Conservation (phyloP, 2,329 filamentous ascomycete species). For the Penicillium rolfsii region DNA sequence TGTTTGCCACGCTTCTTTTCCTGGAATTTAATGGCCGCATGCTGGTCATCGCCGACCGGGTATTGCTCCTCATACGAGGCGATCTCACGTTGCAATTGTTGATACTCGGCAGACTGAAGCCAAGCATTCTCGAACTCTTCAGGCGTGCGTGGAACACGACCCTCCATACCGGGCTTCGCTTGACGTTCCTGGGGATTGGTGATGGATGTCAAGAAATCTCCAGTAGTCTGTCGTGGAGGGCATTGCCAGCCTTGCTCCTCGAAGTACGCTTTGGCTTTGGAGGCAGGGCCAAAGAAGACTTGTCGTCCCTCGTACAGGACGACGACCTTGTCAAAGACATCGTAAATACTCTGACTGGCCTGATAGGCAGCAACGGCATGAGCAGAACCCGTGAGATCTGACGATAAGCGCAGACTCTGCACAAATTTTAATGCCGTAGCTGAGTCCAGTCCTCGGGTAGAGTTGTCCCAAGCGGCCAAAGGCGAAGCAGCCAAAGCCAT, state of each 20-base stretch:
- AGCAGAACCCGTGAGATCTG: slow-evolving; percentile 50
- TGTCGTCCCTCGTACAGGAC: slow-evolving; percentile 73
- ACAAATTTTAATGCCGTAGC: slow-evolving; percentile 59
- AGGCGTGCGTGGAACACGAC: slow-evolving; percentile 64
- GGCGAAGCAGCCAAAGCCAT: slow-evolving; percentile 49
- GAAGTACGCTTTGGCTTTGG: slow-evolving; percentile 65
- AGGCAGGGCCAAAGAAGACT: slow-evolving; percentile 70
- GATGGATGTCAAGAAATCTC: slow-evolving; percentile 69
- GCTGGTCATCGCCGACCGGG: slow-evolving; percentile 38
- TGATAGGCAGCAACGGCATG: slow-evolving; percentile 58
- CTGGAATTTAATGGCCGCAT: slow-evolving; percentile 34
- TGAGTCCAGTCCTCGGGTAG: slow-evolving; percentile 51
- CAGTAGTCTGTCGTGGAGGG: slow-evolving; percentile 65
- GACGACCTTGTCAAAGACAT: slow-evolving; percentile 67
- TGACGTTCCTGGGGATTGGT: slow-evolving; percentile 64
- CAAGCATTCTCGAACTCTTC: slow-evolving; percentile 65
- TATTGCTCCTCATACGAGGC: slow-evolving; percentile 43
- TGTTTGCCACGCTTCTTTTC: slow-evolving; percentile 42
- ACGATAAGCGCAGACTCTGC: slow-evolving; percentile 49
- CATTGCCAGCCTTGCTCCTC: slow-evolving; percentile 67
- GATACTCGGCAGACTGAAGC: slow-evolving; percentile 56
- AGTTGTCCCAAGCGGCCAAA: slow-evolving; percentile 49
- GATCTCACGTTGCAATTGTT: slow-evolving; percentile 44
- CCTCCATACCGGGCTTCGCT: slow-evolving; percentile 60
- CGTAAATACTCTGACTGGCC: slow-evolving; percentile 48